A percentile compares a stretch with the other conserved stretches of the same genome.
phyloP scores from a whole-genome alignment of 306 rosid genomes.

The Lablab purpureus region DNA sequence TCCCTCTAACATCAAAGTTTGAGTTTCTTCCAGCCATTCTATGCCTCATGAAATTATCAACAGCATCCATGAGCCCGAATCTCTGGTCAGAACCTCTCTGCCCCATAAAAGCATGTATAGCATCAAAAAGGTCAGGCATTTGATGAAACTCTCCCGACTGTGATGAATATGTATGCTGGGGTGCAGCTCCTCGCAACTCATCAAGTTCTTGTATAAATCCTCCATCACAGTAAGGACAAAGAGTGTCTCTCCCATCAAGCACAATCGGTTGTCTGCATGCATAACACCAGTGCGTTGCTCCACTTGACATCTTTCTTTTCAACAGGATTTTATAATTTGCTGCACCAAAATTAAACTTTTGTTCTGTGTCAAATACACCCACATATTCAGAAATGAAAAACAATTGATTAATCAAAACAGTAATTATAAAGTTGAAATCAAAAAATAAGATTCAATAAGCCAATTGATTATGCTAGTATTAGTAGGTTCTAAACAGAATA shows the following conservation, averaged over 20 bases:
- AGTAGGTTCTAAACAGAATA: slow-evolving; percentile 7
- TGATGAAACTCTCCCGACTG: slow-evolving; percentile 52
- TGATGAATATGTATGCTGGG: slow-evolving; percentile 37
- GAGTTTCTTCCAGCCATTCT: slow-evolving; percentile 69
- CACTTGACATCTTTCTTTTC: slow-evolving; percentile 65
- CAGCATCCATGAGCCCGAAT: slow-evolving; percentile 50
- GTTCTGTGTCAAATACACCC: slow-evolving; percentile 18
- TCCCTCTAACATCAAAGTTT: slow-evolving; percentile 61
- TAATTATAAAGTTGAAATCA: slow-evolving; percentile 1
- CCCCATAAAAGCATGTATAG: slow-evolving; percentile 56
- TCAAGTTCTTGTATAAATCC: slow-evolving; percentile 73
- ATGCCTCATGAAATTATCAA: slow-evolving; percentile 60
- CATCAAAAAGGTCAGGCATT: slow-evolving; percentile 62
- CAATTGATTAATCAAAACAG: slow-evolving; percentile 12
- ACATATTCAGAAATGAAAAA: slow-evolving; percentile 19
- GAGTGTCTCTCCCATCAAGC: slow-evolving; percentile 50
- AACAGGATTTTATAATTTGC: slow-evolving; percentile 12
- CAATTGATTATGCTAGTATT: slow-evolving; percentile 8
- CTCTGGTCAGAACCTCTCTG: slow-evolving; percentile 62
- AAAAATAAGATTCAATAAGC: slow-evolving; percentile 26
- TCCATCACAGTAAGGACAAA: slow-evolving; percentile 67
- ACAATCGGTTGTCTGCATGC: slow-evolving; percentile 59
- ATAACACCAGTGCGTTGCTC: slow-evolving; percentile 80
- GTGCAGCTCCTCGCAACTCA: slow-evolving; percentile 49
- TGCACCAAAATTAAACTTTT: slow-evolving; percentile 32